Evolutionary conservation across 352 stramenopile genomes (phyloP).

Genomic region (Globisporangium spinosum): DNA sequence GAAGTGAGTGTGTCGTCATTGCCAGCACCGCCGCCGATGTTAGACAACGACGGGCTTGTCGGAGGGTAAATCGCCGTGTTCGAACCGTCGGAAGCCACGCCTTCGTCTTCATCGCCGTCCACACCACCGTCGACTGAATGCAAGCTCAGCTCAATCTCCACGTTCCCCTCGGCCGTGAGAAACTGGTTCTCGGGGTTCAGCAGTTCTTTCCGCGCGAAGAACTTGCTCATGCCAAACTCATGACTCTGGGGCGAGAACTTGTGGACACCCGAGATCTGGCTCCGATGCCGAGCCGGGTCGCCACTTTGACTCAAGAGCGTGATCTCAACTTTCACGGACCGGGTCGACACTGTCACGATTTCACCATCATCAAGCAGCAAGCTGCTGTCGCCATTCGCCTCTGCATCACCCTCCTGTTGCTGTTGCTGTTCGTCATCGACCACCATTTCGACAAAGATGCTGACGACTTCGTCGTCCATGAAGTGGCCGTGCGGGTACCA

Average conservation of each 20-base stretch:
- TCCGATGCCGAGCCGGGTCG: slow-evolving; percentile 17
- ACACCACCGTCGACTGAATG: slow-evolving; percentile 26
- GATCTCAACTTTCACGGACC: slow-evolving; percentile 37
- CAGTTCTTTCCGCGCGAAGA: slow-evolving; percentile 41
- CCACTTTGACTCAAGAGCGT: slow-evolving; percentile 37
- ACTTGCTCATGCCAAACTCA: slow-evolving; percentile 56
- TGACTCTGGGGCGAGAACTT: slow-evolving; percentile 43
- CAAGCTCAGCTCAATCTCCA: slow-evolving; percentile 48
- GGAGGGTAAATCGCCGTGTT: slow-evolving; percentile 12
- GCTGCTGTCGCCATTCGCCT: slow-evolving; percentile 2
- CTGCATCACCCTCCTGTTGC: neutral
- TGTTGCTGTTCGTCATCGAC: slow-evolving; percentile 11
- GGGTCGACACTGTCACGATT: neutral
- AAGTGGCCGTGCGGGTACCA: slow-evolving; percentile 55
- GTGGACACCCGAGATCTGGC: slow-evolving; percentile 43
- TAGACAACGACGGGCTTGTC: slow-evolving; percentile 22
- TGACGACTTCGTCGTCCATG: slow-evolving; percentile 40
- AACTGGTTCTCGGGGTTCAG: slow-evolving; percentile 45
- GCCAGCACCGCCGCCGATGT: slow-evolving; percentile 16
- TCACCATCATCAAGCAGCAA: slow-evolving; percentile 1
- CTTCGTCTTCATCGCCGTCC: slow-evolving; percentile 10
- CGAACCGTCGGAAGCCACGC: slow-evolving; percentile 9
- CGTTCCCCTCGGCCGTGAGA: slow-evolving; percentile 37
- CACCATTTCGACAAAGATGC: slow-evolving; percentile 62
- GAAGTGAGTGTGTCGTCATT: slow-evolving; percentile 10